phyloP scores from a whole-genome alignment of 768 basidiomycete genomes.

The Gyrodon lividus region DNA sequence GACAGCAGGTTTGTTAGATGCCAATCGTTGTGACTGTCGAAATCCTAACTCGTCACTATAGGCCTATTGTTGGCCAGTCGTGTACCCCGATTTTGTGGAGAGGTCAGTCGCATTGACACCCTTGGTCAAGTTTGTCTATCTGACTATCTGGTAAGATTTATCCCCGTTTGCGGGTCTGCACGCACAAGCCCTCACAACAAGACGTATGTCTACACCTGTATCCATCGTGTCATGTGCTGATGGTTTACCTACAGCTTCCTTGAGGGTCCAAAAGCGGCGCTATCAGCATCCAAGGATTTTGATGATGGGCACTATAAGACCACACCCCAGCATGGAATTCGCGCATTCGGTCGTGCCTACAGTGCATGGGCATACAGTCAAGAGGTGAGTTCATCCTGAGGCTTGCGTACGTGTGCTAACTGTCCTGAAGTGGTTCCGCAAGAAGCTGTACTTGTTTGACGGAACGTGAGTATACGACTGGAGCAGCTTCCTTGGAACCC shows the following conservation, averaged over 20 bases:
- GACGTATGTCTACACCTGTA: constrained; percentile 36
- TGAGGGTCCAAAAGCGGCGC: constrained; percentile 58
- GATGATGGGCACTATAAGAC: constrained; percentile 50
- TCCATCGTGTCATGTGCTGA: not conserved
- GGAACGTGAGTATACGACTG: constrained; percentile 34
- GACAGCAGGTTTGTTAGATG: constrained; percentile 38
- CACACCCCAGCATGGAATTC: constrained; percentile 46
- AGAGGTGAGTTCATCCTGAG: constrained; percentile 35
- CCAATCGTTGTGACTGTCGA: not conserved
- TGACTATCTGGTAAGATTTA: constrained; percentile 37
- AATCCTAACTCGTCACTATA: constrained; percentile 15
- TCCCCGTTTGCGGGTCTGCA: constrained; percentile 53
- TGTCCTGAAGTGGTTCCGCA: constrained; percentile 49
- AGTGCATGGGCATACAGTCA: constrained; percentile 62
- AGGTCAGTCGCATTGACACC: constrained; percentile 28
- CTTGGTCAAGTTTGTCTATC: not conserved
- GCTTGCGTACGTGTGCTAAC: not conserved
- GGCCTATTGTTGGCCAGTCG: constrained; percentile 57
- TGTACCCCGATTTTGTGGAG: constrained; percentile 55
- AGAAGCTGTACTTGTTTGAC: constrained; percentile 42
- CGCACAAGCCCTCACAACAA: constrained; percentile 55
- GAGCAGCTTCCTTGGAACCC: not conserved
- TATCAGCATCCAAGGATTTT: constrained; percentile 54
- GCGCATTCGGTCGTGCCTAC: constrained; percentile 56
- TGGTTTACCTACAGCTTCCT: constrained; percentile 42